phyloP scores from a whole-genome alignment of 176 grass and related monocot genomes.

The Coix lacrymajobi region DNA sequence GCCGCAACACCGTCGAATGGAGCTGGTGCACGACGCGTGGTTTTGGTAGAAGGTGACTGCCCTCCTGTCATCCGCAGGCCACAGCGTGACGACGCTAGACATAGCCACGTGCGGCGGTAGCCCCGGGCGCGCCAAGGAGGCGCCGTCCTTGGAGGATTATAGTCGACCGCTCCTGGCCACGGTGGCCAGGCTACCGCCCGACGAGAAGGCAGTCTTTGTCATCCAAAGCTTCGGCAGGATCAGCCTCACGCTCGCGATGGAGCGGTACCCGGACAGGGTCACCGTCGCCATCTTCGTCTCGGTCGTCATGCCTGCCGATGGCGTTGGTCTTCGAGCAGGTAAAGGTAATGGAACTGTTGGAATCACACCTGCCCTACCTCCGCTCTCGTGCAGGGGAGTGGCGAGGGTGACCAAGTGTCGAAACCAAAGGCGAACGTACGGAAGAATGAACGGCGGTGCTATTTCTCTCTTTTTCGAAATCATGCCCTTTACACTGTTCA shows the following conservation, averaged over 20 bases:
- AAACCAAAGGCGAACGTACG: too few relatives aligned
- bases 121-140: conserved; percentile 15
- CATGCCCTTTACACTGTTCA: too few relatives aligned
- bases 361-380: too few relatives aligned
- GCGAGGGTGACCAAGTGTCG: too few relatives aligned
- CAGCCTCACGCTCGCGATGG: conserved; percentile 33
- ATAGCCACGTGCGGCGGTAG: conserved; percentile 32
- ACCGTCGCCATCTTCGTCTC: conserved; percentile 42
- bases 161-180: background rate
- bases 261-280: conserved; percentile 34
- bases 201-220: conserved; percentile 33
- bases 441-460: too few relatives aligned
- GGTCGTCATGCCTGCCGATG: conserved; percentile 26
- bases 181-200: background rate
- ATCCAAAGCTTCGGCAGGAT: conserved; percentile 46
- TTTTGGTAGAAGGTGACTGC: conserved; percentile 42
- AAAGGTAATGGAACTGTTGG: too few relatives aligned
- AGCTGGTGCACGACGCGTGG: conserved; percentile 56
- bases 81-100: conserved; percentile 46
- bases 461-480: too few relatives aligned
- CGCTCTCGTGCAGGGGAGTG: too few relatives aligned
- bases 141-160: conserved; percentile 25
- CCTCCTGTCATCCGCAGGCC: background rate
- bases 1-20: too few relatives aligned
- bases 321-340: conserved; percentile 11